These are phyloP conservation scores for Fusarium begoniae DNA, from an alignment of 2,329 filamentous ascomycete species.

Conservation along the genomic window DNA sequence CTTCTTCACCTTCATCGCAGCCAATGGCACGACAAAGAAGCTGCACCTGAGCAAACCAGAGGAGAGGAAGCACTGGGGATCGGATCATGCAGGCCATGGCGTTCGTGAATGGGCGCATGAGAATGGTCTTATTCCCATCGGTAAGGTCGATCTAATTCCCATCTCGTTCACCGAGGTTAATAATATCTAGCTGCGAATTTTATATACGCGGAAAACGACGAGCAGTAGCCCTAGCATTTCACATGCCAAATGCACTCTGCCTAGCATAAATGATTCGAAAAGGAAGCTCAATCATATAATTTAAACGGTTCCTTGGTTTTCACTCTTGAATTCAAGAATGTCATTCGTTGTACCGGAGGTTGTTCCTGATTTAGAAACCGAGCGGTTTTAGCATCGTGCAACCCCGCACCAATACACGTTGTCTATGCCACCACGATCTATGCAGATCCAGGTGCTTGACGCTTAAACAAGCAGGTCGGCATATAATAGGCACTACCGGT, in stretches of 20 bases:
- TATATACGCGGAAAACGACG: conserved; percentile 32
- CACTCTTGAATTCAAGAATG: neutral
- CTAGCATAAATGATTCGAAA: neutral
- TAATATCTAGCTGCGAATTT: conserved; percentile 32
- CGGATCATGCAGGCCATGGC: conserved; percentile 15
- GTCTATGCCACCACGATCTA: conserved; percentile 6
- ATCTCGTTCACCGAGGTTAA: neutral
- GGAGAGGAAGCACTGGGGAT: conserved; percentile 33
- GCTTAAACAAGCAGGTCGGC: conserved; percentile 10
- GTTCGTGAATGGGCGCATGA: conserved; percentile 33
- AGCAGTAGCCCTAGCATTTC: conserved; percentile 2
- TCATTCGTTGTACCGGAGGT: conserved; percentile 7
- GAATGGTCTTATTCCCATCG: conserved; percentile 34
- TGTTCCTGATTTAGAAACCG: conserved; percentile 12
- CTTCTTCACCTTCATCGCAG: conserved; percentile 29
- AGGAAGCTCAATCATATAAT: neutral
- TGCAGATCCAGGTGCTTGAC: conserved; percentile 13
- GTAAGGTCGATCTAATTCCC: neutral
- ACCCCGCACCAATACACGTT: conserved; percentile 31
- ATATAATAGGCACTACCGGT: neutral
- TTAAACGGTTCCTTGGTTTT: neutral
- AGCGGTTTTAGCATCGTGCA: neutral
- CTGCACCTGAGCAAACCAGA: conserved; percentile 25
- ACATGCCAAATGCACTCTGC: neutral
- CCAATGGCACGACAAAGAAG: conserved; percentile 27